phyloP scores from a whole-genome alignment of 140 eudicot genomes.

The Cichorium intybus region DNA sequence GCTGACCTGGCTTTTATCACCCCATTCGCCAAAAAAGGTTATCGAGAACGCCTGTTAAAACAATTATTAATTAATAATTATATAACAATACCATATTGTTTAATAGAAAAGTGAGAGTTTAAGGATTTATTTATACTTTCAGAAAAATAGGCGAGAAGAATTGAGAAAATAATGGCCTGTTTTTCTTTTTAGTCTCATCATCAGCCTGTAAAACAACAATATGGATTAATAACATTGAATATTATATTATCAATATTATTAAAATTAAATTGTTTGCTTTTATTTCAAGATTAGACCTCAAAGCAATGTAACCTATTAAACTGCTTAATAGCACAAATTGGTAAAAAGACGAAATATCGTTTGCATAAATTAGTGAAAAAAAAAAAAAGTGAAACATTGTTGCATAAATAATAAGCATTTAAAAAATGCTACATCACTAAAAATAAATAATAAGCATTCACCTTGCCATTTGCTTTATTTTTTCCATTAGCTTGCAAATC shows the following conservation, averaged over 20 bases:
- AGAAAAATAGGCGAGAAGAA: conserved; percentile 89
- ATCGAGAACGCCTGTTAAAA: conserved; percentile 83
- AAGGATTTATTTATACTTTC: conserved; percentile 48
- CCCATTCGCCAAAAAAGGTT: conserved; percentile 98
- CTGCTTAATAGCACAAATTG: no score
- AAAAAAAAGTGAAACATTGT: no score
- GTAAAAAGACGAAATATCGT: no score
- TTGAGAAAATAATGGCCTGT: conserved; percentile 65
- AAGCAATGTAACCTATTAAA: no score
- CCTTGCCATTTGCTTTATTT: conserved; percentile 55
- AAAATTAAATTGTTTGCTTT: neutral
- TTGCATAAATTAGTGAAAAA: no score
- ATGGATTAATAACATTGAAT: neutral
- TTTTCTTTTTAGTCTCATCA: conserved; percentile 74
- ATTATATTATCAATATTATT: neutral
- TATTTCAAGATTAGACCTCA: no score
- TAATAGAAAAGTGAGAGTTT: neutral
- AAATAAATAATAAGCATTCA: no score
- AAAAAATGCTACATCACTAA: neutral
- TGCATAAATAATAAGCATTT: no score
- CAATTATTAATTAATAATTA: neutral
- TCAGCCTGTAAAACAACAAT: conserved; percentile 44
- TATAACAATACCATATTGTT: neutral
- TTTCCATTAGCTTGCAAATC: conserved; percentile 57
- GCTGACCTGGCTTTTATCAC: conserved; percentile 97